phyloP scores from a whole-genome alignment of 805 yeast genomes.

The Priceomyces melissophilus region DNA sequence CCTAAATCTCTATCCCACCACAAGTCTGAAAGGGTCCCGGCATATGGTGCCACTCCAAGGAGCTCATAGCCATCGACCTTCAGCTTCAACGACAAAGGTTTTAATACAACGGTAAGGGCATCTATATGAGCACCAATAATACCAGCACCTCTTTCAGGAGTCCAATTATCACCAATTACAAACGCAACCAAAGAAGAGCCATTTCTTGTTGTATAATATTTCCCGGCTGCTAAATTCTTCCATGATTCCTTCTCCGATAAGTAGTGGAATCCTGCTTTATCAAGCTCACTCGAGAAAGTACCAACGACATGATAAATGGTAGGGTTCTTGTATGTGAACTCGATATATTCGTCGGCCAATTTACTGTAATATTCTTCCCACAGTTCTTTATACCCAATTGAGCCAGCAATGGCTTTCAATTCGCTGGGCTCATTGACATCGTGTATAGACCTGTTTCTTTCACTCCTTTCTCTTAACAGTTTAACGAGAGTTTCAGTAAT shows the following conservation, averaged over 20 bases:
- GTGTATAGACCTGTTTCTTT: too few relatives aligned
- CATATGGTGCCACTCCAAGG: slow-evolving; percentile 40
- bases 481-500: too few relatives aligned
- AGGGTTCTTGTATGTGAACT: slow-evolving; percentile 70
- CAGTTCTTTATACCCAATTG: too few relatives aligned
- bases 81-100: slow-evolving; percentile 23
- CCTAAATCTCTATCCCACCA: slow-evolving; percentile 45
- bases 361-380: slow-evolving; percentile 15
- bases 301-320: slow-evolving; percentile 72
- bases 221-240: slow-evolving; percentile 47
- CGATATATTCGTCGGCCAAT: slow-evolving; percentile 52
- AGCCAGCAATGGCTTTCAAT: too few relatives aligned
- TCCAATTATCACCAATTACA: slow-evolving; percentile 36
- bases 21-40: slow-evolving; percentile 29
- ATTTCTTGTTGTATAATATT: slow-evolving; percentile 45
- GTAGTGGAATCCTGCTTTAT: slow-evolving; percentile 59
- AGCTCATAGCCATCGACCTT: slow-evolving; percentile 30
- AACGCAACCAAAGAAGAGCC: slow-evolving; percentile 37
- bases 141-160: slow-evolving; percentile 23
- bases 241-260: slow-evolving; percentile 61
- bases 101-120: slow-evolving; percentile 34
- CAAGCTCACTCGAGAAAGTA: slow-evolving; percentile 46
- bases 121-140: slow-evolving; percentile 35
- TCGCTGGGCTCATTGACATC: too few relatives aligned
- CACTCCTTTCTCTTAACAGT: too few relatives aligned